These are phyloP conservation scores for Taphrina communis DNA, from an alignment of 1,139 yeast genomes.

Conservation along the genomic window DNA sequence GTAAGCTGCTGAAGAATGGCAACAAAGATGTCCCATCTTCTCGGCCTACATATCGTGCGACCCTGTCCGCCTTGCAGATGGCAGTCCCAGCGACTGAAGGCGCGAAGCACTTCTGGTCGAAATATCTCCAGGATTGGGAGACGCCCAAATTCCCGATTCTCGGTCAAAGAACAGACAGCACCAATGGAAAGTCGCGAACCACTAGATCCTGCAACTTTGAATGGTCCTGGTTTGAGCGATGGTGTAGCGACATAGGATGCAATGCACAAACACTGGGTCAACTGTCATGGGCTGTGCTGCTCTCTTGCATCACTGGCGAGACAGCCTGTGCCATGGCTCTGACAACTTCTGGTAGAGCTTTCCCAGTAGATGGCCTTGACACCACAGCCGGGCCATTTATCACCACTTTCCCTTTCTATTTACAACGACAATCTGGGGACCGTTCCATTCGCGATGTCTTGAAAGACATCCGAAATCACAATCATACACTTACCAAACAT, in stretches of 20 bases:
- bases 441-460: slow-evolving; percentile 2
- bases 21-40: neutral
- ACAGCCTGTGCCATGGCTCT: slow-evolving; percentile 42
- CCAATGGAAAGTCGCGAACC: slow-evolving; percentile 2
- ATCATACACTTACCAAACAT: slow-evolving; percentile 7
- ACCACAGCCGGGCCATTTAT: slow-evolving; percentile 45
- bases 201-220: neutral
- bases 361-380: slow-evolving; percentile 39
- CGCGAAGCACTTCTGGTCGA: slow-evolving; percentile 41
- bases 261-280: slow-evolving; percentile 44
- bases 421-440: neutral
- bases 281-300: slow-evolving; percentile 44
- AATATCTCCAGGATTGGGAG: slow-evolving; percentile 27
- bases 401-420: slow-evolving; percentile 43
- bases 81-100: neutral
- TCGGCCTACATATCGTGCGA: slow-evolving; percentile 36
- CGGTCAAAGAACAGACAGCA: neutral
- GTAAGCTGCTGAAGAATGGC: slow-evolving; percentile 2
- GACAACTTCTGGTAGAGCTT: slow-evolving; percentile 44
- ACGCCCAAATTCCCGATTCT: slow-evolving; percentile 18
- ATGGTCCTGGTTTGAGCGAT: slow-evolving; percentile 10
- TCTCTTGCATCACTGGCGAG: slow-evolving; percentile 32
- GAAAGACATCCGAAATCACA: neutral
- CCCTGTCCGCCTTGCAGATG: slow-evolving; percentile 13
- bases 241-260: slow-evolving; percentile 17